Percentiles rank a stretch among this genome's conserved stretches.
These are phyloP conservation scores for Bacidia rubella DNA, from an alignment of 495 filamentous ascomycete species.

Conservation along the genomic window DNA sequence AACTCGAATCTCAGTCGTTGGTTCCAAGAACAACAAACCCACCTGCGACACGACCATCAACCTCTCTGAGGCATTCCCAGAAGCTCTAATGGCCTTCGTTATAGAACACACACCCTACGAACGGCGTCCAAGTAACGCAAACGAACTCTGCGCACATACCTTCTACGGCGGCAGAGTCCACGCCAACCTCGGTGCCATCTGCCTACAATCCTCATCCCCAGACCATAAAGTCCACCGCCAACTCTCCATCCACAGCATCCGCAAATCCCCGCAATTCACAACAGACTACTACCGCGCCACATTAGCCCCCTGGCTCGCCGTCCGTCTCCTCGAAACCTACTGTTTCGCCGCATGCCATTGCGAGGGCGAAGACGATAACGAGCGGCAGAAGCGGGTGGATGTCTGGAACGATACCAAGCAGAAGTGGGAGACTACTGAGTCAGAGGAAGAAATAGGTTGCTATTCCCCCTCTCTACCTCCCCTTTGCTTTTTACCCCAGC, in stretches of 20 bases:
- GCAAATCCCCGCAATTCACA: constrained; percentile 1
- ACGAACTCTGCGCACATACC: background rate
- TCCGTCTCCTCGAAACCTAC: background rate
- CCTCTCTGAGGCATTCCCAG: background rate
- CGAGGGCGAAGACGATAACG: background rate
- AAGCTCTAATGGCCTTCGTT: background rate
- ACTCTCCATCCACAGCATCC: constrained; percentile 1
- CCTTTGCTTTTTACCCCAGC: too few relatives aligned
- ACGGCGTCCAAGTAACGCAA: background rate
- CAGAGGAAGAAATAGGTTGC: background rate
- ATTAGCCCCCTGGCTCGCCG: background rate
- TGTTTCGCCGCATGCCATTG: constrained; percentile 1
- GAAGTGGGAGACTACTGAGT: background rate
- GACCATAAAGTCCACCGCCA: background rate
- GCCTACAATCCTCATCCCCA: background rate
- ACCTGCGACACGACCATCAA: background rate
- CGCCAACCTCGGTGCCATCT: background rate
- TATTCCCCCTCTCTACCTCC: too few relatives aligned
- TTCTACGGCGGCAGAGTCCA: background rate
- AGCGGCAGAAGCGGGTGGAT: background rate
- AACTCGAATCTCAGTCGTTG: background rate
- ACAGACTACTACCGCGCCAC: background rate
- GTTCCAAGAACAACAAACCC: background rate
- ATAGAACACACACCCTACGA: background rate
- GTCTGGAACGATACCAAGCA: background rate